Conservation (phyloP, 2,329 filamentous ascomycete genomes). For the Microcyclospora pomicola region DNA sequence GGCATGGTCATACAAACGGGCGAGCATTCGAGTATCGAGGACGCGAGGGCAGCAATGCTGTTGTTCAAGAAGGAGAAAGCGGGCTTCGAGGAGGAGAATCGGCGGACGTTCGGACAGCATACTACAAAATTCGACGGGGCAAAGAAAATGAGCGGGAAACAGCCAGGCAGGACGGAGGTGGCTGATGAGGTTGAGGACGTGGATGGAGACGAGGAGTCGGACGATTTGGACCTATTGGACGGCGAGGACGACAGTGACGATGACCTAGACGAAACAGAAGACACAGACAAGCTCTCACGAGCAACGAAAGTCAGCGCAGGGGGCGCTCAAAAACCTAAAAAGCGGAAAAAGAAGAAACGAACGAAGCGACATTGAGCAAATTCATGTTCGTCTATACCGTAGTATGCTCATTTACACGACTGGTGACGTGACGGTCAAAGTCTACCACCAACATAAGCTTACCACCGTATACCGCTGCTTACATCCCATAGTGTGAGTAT, state of each 20-base stretch:
- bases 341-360: slow-evolving; percentile 21
- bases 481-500: too few relatives aligned
- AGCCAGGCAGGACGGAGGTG: slow-evolving; percentile 14
- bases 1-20: slow-evolving; percentile 47
- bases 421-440: too few relatives aligned
- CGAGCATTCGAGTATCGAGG: slow-evolving; percentile 51
- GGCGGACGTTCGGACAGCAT: slow-evolving; percentile 44
- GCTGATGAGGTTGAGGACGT: slow-evolving; percentile 11
- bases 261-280: slow-evolving; percentile 9
- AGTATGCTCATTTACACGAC: too few relatives aligned
- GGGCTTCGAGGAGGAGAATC: slow-evolving; percentile 70
- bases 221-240: slow-evolving; percentile 12
- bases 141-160: slow-evolving; percentile 7
- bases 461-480: too few relatives aligned
- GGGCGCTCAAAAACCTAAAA: slow-evolving; percentile 21
- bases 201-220: slow-evolving; percentile 13
- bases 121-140: slow-evolving; percentile 6
- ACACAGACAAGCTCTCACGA: neutral
- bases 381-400: too few relatives aligned
- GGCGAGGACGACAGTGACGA: slow-evolving; percentile 17
- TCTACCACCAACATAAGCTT: too few relatives aligned
- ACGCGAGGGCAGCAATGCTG: slow-evolving; percentile 82
- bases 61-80: slow-evolving; percentile 73
- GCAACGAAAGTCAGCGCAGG: slow-evolving; percentile 10
- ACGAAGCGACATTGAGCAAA: slow-evolving; percentile 17